phyloP scores from a whole-genome alignment of 2,329 filamentous ascomycete species.

The Xylaria digitata region DNA sequence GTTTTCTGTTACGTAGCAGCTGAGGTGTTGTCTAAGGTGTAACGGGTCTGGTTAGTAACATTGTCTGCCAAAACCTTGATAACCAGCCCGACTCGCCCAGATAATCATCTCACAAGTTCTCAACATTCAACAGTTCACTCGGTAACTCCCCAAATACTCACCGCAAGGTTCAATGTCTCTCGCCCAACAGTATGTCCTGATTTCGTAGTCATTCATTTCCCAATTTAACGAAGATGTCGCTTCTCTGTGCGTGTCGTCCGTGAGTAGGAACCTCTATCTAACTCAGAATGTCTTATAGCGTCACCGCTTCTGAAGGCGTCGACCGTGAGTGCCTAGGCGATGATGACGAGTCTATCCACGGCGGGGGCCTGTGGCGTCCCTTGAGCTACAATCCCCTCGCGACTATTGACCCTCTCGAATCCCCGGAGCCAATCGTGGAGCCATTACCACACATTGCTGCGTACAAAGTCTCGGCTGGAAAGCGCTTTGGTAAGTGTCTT shows the following conservation, averaged over 20 bases:
- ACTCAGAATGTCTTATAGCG: conserved; percentile 34
- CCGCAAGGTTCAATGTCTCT: conserved; percentile 53
- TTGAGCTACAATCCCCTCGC: conserved; percentile 49
- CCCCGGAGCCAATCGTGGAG: conserved; percentile 41
- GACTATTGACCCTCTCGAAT: conserved; percentile 45
- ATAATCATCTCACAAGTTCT: not conserved
- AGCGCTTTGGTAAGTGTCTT: conserved; percentile 46
- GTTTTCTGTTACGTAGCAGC: conserved; percentile 21
- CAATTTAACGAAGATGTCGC: not conserved
- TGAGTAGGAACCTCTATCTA: conserved; percentile 12
- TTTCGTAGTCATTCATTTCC: not conserved
- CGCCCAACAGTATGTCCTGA: conserved; percentile 51
- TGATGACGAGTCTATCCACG: conserved; percentile 35
- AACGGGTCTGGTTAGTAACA: conserved; percentile 6
- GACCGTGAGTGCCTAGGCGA: conserved; percentile 50
- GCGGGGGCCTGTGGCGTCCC: conserved; percentile 45
- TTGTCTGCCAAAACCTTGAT: conserved; percentile 17
- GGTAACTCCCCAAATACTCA: conserved; percentile 10
- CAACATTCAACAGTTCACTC: conserved; percentile 7
- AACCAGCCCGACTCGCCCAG: conserved; percentile 6
- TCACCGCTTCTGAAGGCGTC: conserved; percentile 56
- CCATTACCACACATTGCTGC: conserved; percentile 48
- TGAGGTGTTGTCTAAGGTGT: not conserved
- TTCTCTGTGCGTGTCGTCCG: not conserved
- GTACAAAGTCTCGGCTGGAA: conserved; percentile 48